Evolutionary conservation across 768 basidiomycete genomes (phyloP).

Genomic region (Albatrellus ellisii): DNA sequence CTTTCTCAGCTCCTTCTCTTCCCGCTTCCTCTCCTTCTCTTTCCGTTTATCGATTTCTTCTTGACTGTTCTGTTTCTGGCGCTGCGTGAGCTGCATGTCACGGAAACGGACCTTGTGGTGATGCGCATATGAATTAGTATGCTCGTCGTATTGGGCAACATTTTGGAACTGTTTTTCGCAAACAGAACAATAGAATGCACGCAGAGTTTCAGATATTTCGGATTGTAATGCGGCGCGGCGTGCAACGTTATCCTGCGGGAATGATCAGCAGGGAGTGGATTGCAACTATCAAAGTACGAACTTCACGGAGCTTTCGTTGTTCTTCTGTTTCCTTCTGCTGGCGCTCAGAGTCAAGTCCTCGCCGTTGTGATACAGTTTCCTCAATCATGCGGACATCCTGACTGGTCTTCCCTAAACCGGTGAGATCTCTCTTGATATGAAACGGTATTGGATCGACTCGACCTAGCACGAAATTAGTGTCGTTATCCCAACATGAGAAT

Average conservation of each 20-base stretch:
- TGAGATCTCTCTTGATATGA: constrained; percentile 61
- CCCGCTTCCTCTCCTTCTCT: constrained; percentile 76
- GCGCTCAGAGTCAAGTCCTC: constrained; percentile 69
- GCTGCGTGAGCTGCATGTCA: constrained; percentile 70
- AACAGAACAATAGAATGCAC: constrained; percentile 66
- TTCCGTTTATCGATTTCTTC: constrained; percentile 64
- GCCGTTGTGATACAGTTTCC: constrained; percentile 71
- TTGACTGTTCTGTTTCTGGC: constrained; percentile 37
- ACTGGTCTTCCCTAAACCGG: constrained; percentile 65
- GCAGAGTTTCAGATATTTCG: constrained; percentile 55
- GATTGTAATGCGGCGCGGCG: constrained; percentile 50
- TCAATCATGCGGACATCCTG: constrained; percentile 80
- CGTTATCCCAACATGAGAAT: not conserved
- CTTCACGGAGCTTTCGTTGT: constrained; percentile 63
- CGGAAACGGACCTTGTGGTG: constrained; percentile 73
- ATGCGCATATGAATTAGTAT: constrained; percentile 81
- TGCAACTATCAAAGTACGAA: constrained; percentile 17
- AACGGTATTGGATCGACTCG: constrained; percentile 79
- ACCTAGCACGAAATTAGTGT: constrained; percentile 27
- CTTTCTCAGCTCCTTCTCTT: constrained; percentile 77
- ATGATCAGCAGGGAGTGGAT: not conserved
- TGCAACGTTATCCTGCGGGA: constrained; percentile 43
- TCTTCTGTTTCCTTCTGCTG: constrained; percentile 71
- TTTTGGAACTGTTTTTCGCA: constrained; percentile 85
- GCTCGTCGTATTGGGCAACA: constrained; percentile 80